phyloP scores from a whole-genome alignment of 2,329 filamentous ascomycete genomes.

The Spiromastix sp. region DNA sequence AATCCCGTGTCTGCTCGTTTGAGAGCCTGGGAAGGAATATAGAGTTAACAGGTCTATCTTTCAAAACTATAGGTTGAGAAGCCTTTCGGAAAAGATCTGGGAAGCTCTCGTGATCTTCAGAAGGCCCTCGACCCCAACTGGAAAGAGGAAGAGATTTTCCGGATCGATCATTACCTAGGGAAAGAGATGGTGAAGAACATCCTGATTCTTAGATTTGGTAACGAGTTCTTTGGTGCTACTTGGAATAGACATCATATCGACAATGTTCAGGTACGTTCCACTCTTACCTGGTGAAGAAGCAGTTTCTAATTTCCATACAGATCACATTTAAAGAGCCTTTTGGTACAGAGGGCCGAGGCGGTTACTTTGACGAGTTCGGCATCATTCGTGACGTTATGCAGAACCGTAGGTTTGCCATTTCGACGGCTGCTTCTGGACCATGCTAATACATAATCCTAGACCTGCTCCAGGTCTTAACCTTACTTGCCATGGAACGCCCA shows the following conservation, averaged over 20 bases:
- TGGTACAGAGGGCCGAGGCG: conserved; percentile 91
- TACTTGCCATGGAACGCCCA: conserved; percentile 95
- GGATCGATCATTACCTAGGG: conserved; percentile 97
- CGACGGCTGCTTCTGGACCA: background rate
- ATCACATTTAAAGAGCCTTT: conserved; percentile 99
- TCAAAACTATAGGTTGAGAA: conserved; percentile 90
- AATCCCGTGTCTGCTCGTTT: conserved; percentile 1
- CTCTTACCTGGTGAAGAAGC: background rate
- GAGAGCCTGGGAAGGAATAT: background rate
- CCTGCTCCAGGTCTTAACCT: conserved; percentile 86
- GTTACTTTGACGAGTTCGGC: conserved; percentile 98
- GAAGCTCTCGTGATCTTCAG: conserved; percentile 87
- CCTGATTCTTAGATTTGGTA: conserved; percentile 92
- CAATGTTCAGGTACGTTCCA: conserved; percentile 63
- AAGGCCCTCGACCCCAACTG: conserved; percentile 93
- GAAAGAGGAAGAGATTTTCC: conserved; percentile 98
- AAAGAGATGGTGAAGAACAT: conserved; percentile 99
- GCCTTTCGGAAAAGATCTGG: conserved; percentile 94
- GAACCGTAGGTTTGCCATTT: conserved; percentile 53
- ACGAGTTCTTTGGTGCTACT: conserved; percentile 95
- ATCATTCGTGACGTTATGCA: conserved; percentile 99
- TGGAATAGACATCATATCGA: conserved; percentile 99
- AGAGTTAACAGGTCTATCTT: background rate
- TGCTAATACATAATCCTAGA: conserved; percentile 34
- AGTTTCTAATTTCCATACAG: conserved; percentile 21